These are phyloP conservation scores for Aspergillus sparsus DNA, from an alignment of 495 filamentous ascomycete species.

Conservation along the genomic window DNA sequence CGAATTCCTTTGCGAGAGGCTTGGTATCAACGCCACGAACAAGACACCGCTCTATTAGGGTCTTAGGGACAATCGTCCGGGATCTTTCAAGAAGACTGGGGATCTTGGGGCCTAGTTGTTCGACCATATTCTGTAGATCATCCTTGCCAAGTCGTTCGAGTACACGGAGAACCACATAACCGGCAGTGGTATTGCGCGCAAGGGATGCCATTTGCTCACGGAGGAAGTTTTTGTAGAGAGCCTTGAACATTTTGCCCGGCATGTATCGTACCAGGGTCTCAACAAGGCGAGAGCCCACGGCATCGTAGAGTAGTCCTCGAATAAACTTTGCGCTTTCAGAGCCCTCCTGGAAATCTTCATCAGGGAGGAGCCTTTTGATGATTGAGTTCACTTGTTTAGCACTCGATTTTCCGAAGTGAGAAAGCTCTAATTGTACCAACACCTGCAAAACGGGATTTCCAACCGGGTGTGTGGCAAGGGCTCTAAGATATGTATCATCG, in stretches of 20 bases:
- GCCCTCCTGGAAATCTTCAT: constrained; percentile 60
- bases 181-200: constrained; percentile 84
- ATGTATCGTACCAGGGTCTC: constrained; percentile 79
- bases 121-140: constrained; percentile 69
- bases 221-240: constrained; percentile 72
- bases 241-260: constrained; percentile 87
- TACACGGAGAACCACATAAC: constrained; percentile 76
- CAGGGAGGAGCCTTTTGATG: constrained; percentile 61
- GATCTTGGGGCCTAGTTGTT: constrained; percentile 68
- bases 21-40: constrained; percentile 64
- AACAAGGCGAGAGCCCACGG: constrained; percentile 83
- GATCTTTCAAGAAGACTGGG: constrained; percentile 67
- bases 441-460: constrained; percentile 90
- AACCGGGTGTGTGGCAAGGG: constrained; percentile 81
- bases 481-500: constrained; percentile 70
- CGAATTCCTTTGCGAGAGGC: constrained; percentile 60
- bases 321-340: constrained; percentile 69
- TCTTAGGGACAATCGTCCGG: constrained; percentile 74
- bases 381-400: constrained; percentile 61
- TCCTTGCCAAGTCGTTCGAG: constrained; percentile 82
- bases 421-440: constrained; percentile 78
- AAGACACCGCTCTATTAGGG: constrained; percentile 78
- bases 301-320: constrained; percentile 81
- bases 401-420: constrained; percentile 63
- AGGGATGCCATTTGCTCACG: constrained; percentile 72